phyloP scores from a whole-genome alignment of 371 early-diverging fungal species.

The Apophysomyces variabilis region DNA sequence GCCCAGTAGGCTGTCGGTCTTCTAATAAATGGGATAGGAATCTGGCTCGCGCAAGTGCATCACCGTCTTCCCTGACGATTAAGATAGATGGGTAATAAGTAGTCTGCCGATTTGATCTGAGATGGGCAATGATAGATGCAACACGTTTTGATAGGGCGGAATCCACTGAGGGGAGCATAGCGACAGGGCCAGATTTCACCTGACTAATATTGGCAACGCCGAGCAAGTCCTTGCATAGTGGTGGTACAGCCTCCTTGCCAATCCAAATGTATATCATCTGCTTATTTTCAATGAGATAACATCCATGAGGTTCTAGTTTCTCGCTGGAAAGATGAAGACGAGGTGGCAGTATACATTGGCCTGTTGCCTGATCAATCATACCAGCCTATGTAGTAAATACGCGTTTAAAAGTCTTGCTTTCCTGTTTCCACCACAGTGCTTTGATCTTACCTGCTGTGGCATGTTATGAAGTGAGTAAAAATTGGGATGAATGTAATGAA shows the following conservation, averaged over 20 bases:
- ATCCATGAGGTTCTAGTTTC: constrained; percentile 73
- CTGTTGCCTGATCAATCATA: constrained; percentile 37
- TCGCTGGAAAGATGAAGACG: constrained; percentile 72
- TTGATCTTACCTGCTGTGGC: constrained; percentile 52
- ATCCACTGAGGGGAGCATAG: constrained; percentile 33
- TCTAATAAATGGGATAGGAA: constrained; percentile 73
- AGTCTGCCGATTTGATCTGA: constrained; percentile 25
- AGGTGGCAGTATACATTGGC: constrained; percentile 59
- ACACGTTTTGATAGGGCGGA: constrained; percentile 45
- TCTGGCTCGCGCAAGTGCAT: constrained; percentile 59
- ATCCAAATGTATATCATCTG: constrained; percentile 77
- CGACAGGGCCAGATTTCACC: constrained; percentile 38
- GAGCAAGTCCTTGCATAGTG: constrained; percentile 62
- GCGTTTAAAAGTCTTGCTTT: neutral
- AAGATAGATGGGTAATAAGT: constrained; percentile 45
- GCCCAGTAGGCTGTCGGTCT: constrained; percentile 52
- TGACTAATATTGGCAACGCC: constrained; percentile 40
- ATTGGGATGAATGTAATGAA: constrained; percentile 54
- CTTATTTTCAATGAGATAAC: constrained; percentile 76
- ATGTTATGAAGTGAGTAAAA: constrained; percentile 77
- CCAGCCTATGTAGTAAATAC: constrained; percentile 44
- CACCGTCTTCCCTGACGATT: constrained; percentile 80
- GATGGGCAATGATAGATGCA: constrained; percentile 26
- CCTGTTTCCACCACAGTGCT: constrained; percentile 4
- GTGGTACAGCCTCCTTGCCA: constrained; percentile 67